These are phyloP conservation scores for Colletotrichum sp. DNA, from an alignment of 2,329 filamentous ascomycete genomes.

Conservation along the genomic window DNA sequence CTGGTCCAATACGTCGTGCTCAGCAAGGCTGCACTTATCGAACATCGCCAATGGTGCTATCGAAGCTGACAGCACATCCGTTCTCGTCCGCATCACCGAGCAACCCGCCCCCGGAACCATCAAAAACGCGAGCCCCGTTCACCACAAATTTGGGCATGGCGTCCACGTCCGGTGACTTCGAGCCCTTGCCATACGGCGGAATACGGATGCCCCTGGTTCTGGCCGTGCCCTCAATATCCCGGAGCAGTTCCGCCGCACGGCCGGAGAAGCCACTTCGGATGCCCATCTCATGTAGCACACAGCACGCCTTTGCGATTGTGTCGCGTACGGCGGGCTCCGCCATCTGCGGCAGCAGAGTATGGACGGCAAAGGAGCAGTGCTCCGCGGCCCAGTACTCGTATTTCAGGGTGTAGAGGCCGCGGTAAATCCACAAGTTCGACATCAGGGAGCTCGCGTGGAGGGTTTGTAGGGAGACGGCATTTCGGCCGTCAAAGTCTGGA, in stretches of 20 bases:
- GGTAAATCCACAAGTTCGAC: constrained; percentile 26
- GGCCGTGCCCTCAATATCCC: neutral
- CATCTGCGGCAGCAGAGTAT: neutral
- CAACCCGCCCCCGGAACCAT: neutral
- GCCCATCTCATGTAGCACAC: neutral
- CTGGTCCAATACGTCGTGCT: neutral
- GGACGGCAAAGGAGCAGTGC: neutral
- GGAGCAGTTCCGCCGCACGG: neutral
- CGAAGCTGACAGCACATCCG: neutral
- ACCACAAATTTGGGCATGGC: neutral
- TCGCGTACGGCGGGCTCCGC: neutral
- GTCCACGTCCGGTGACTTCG: neutral
- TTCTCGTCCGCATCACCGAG: neutral
- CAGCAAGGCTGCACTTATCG: neutral
- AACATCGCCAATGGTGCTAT: neutral
- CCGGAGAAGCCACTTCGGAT: neutral
- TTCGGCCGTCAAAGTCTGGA: constrained; percentile 36
- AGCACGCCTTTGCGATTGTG: neutral
- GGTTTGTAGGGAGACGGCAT: constrained; percentile 46
- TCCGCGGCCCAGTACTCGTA: constrained; percentile 25
- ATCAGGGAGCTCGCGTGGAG: constrained; percentile 31
- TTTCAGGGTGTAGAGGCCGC: constrained; percentile 25
- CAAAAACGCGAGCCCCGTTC: neutral
- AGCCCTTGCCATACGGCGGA: neutral
- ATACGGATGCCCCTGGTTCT: neutral